Evolutionary conservation across 192 early-diverging fungal genomes (phyloP).

Genomic region (Coemansia sp.): DNA sequence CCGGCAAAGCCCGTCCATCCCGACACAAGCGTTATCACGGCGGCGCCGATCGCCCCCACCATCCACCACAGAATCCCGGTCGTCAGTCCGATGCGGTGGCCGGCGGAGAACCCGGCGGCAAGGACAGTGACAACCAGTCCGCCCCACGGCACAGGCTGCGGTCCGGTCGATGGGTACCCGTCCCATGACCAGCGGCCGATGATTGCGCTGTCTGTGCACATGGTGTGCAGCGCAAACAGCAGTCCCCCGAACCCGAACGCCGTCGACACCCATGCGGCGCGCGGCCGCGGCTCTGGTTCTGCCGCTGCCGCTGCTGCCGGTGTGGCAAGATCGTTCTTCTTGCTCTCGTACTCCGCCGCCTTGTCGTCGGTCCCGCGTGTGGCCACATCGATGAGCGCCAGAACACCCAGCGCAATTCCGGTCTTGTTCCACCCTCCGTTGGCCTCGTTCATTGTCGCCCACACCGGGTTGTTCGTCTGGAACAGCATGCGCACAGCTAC

Average conservation of each 20-base stretch:
- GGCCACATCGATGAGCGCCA: slow-evolving; percentile 61
- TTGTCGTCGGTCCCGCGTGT: slow-evolving; percentile 40
- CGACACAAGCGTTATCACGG: slow-evolving; percentile 57
- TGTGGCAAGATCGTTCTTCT: slow-evolving; percentile 33
- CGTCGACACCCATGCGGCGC: slow-evolving; percentile 52
- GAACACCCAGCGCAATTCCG: slow-evolving; percentile 61
- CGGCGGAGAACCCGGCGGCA: slow-evolving; percentile 55
- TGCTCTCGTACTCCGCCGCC: slow-evolving; percentile 29
- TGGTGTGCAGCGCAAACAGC: slow-evolving; percentile 72
- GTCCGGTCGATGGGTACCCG: slow-evolving; percentile 75
- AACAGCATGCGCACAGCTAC: slow-evolving; percentile 72
- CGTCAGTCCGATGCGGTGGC: slow-evolving; percentile 38
- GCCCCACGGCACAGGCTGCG: slow-evolving; percentile 73
- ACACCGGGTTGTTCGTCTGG: slow-evolving; percentile 78
- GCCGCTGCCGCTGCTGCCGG: too few species aligned
- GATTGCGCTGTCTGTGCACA: slow-evolving; percentile 74
- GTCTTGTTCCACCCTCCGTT: slow-evolving; percentile 74
- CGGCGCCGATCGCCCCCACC: slow-evolving; percentile 57
- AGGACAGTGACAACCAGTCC: slow-evolving; percentile 61
- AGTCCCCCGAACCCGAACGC: slow-evolving; percentile 65
- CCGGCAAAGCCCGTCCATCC: slow-evolving; percentile 65
- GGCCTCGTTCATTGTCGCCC: slow-evolving; percentile 75
- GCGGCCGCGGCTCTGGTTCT: slow-evolving; percentile 9
- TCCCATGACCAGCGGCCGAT: slow-evolving; percentile 73
- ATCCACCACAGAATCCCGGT: slow-evolving; percentile 60